phyloP scores from a whole-genome alignment of 495 filamentous ascomycete genomes.

The Chaetomium tenue region DNA sequence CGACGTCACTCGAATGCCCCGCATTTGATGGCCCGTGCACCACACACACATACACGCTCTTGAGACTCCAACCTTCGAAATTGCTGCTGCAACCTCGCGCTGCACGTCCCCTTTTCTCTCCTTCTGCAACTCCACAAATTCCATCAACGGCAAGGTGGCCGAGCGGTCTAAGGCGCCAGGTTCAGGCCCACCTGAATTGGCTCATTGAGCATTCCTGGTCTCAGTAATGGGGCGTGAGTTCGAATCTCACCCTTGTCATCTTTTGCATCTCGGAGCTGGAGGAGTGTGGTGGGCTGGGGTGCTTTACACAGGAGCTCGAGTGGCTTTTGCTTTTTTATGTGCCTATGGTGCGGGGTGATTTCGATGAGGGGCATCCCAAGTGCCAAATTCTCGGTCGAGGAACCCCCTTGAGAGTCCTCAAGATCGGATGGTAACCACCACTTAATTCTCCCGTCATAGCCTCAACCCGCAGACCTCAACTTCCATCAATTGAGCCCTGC shows the following conservation, averaged over 20 bases:
- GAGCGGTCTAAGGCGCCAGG: conserved; percentile 39
- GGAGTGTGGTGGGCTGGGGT: too few species aligned
- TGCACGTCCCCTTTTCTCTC: not conserved
- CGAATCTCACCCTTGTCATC: conserved; percentile 39
- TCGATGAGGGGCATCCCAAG: conserved; percentile 3
- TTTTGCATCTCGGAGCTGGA: not conserved
- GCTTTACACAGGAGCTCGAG: too few species aligned
- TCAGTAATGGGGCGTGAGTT: conserved; percentile 37
- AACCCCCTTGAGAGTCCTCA: too few species aligned
- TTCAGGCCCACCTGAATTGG: conserved; percentile 33
- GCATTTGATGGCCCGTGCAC: conserved; percentile 1
- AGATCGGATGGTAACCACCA: too few species aligned
- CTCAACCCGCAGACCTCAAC: not conserved
- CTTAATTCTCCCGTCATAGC: too few species aligned
- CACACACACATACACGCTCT: not conserved
- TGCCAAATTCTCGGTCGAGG: not conserved
- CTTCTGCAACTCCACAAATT: not conserved
- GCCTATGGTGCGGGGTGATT: not conserved
- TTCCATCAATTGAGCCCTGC: not conserved
- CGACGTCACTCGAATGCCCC: conserved; percentile 4
- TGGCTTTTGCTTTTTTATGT: not conserved
- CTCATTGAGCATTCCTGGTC: conserved; percentile 30
- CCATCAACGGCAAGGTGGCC: conserved; percentile 33
- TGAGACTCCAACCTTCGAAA: not conserved
- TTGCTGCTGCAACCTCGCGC: not conserved